A percentile compares a stretch with the other conserved stretches of the same genome.
Conservation (phyloP, 2,329 filamentous ascomycete genomes). For the Fusarium sp. region DNA sequence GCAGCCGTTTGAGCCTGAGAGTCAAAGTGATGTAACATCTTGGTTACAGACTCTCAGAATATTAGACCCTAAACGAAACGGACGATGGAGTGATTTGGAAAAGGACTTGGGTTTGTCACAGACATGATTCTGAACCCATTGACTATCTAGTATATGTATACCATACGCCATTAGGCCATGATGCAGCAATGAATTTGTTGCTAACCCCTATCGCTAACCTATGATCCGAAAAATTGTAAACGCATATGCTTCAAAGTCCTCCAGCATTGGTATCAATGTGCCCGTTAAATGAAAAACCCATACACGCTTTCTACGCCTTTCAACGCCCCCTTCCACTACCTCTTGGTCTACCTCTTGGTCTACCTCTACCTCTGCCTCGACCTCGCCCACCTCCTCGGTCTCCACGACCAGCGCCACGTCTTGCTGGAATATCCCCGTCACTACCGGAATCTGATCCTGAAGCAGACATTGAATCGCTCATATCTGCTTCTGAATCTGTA, state of each 20-base stretch:
- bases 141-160: neutral
- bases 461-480: conserved; percentile 9
- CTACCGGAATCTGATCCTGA: conserved; percentile 36
- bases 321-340: conserved; percentile 29
- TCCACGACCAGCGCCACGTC: conserved; percentile 36
- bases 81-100: conserved; percentile 81
- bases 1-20: conserved; percentile 53
- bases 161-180: neutral
- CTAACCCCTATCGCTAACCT: neutral
- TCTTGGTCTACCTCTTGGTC: conserved; percentile 25
- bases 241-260: conserved; percentile 1
- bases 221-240: neutral
- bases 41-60: conserved; percentile 75
- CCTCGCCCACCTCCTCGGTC: conserved; percentile 42
- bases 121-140: neutral
- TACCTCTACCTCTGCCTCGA: conserved; percentile 28
- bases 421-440: conserved; percentile 43
- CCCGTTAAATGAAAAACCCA: conserved; percentile 6
- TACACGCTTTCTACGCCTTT: neutral
- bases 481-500: conserved; percentile 39
- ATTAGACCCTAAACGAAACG: conserved; percentile 79
- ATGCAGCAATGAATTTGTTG: neutral
- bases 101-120: conserved; percentile 49
- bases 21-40: conserved; percentile 59
- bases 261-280: conserved; percentile 19